phyloP scores from a whole-genome alignment of 2,329 filamentous ascomycete genomes.

The Colletotrichum chrysophilum region DNA sequence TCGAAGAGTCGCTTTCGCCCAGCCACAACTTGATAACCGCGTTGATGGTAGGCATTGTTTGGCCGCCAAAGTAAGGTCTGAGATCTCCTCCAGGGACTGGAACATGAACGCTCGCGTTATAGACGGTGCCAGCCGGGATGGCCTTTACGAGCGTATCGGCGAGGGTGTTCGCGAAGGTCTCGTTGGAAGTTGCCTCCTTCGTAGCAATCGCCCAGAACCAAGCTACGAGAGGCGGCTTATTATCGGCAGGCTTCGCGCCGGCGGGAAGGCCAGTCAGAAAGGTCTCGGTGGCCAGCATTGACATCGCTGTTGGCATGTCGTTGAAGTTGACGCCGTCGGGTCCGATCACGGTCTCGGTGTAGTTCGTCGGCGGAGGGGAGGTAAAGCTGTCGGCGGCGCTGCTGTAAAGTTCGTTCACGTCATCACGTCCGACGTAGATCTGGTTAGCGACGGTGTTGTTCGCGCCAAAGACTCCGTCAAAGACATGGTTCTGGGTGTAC shows the following conservation, averaged over 20 bases:
- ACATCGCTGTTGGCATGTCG: neutral
- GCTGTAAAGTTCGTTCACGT: neutral
- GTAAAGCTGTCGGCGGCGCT: neutral
- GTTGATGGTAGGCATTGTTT: neutral
- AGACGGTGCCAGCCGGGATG: neutral
- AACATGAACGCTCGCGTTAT: neutral
- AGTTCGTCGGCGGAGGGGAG: neutral
- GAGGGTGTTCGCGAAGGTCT: neutral
- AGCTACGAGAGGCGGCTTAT: neutral
- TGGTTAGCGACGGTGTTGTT: slow-evolving; percentile 4
- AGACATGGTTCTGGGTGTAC: slow-evolving; percentile 2
- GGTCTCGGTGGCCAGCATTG: neutral
- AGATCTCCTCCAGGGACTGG: neutral
- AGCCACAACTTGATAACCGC: slow-evolving; percentile 9
- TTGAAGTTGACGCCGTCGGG: slow-evolving; percentile 9
- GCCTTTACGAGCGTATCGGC: neutral
- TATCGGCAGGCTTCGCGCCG: neutral
- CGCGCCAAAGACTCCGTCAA: slow-evolving; percentile 1
- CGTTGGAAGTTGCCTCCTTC: neutral
- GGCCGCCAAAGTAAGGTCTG: neutral
- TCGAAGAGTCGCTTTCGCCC: neutral
- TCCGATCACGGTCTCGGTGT: neutral
- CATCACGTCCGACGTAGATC: neutral
- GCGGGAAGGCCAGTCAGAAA: neutral
- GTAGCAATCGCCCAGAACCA: slow-evolving; percentile 7